These are phyloP conservation scores for Quercus agrifolia DNA, from an alignment of 306 rosid genomes.

Conservation along the genomic window DNA sequence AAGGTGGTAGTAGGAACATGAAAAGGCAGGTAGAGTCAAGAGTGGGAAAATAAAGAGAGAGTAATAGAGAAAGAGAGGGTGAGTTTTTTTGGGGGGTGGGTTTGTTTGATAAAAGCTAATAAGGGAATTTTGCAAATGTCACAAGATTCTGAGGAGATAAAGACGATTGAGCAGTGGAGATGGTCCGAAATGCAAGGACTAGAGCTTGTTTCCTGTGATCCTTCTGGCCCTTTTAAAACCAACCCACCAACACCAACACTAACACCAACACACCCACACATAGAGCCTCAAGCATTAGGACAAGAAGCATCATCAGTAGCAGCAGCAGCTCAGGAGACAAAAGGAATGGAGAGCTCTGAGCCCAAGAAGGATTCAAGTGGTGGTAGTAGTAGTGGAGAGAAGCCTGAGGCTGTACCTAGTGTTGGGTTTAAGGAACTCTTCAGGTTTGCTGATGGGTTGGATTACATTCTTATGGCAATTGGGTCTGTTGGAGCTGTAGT, in stretches of 20 bases:
- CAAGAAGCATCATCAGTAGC: no score
- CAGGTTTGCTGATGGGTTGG: constrained; percentile 92
- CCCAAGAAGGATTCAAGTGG: constrained; percentile 38
- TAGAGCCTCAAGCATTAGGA: neutral
- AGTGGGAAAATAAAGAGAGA: constrained; percentile 38
- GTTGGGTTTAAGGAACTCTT: constrained; percentile 69
- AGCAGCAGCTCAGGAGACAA: constrained; percentile 16
- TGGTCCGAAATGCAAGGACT: constrained; percentile 99
- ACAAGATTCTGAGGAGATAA: constrained; percentile 82
- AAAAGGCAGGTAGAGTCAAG: constrained; percentile 37
- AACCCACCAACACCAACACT: constrained; percentile 23
- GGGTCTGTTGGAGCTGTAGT: constrained; percentile 89
- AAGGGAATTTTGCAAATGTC: constrained; percentile 68
- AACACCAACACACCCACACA: neutral
- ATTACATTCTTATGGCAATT: constrained; percentile 72
- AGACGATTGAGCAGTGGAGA: constrained; percentile 85
- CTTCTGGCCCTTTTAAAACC: constrained; percentile 36
- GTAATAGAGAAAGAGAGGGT: constrained; percentile 6
- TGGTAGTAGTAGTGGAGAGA: constrained; percentile 29
- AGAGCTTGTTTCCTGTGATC: constrained; percentile 54
- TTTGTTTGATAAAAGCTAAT: constrained; percentile 44
- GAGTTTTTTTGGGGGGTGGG: constrained; percentile 14
- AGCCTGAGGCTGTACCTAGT: constrained; percentile 51
- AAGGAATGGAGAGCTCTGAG: constrained; percentile 44
- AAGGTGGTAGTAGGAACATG: constrained; percentile 24